Evolutionary conservation across 305 asterid genomes (phyloP).

Genomic region (Lippia alba): DNA sequence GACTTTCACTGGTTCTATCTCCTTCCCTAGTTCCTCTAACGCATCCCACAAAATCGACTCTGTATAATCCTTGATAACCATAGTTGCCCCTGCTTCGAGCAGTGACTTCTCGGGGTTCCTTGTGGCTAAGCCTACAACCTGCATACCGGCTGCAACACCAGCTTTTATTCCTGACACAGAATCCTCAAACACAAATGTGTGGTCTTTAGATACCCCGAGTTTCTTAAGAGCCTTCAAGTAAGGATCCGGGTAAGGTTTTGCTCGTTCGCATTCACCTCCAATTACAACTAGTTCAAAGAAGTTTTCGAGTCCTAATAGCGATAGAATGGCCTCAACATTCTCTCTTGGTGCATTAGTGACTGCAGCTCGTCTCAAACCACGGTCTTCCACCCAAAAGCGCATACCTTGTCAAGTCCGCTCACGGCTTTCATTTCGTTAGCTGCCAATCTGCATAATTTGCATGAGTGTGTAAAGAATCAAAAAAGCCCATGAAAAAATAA

Average conservation of each 20-base stretch:
- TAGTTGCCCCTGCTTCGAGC: conserved; percentile 59
- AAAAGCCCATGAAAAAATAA: not conserved
- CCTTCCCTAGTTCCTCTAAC: conserved; percentile 51
- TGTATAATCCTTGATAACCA: conserved; percentile 65
- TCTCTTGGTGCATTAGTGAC: conserved; percentile 87
- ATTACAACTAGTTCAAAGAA: conserved; percentile 64
- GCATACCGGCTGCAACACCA: conserved; percentile 82
- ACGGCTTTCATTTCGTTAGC: conserved; percentile 57
- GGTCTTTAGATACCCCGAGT: conserved; percentile 64
- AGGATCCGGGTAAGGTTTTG: conserved; percentile 87
- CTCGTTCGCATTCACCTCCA: conserved; percentile 72
- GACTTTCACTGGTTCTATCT: conserved; percentile 34
- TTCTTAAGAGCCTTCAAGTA: conserved; percentile 67
- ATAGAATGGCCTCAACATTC: conserved; percentile 69
- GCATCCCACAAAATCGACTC: conserved; percentile 63
- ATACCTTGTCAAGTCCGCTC: conserved; percentile 59
- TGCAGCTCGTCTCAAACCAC: conserved; percentile 75
- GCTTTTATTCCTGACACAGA: conserved; percentile 81
- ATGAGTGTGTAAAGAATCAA: not conserved
- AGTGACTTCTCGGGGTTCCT: conserved; percentile 67
- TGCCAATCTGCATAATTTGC: conserved; percentile 58
- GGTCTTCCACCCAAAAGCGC: conserved; percentile 74
- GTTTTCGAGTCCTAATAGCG: conserved; percentile 48
- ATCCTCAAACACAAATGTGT: conserved; percentile 77
- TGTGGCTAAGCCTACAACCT: conserved; percentile 65